A percentile compares a stretch with the other conserved stretches of the same genome.
phyloP scores from a whole-genome alignment of 1,284 basidiomycete genomes.

The Malassezia caprae region DNA sequence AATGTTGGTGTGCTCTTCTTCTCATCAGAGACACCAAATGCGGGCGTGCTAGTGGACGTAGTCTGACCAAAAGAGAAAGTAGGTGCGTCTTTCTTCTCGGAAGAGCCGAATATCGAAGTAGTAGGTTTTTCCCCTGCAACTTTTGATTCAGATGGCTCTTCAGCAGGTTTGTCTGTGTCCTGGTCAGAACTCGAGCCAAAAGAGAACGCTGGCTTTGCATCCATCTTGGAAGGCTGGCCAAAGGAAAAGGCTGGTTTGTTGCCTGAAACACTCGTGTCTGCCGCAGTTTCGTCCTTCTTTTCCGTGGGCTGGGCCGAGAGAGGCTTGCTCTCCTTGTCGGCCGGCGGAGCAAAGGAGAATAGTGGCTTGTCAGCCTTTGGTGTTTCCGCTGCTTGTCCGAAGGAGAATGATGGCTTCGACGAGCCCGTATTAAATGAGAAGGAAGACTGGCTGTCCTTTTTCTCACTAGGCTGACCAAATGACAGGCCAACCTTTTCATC shows the following conservation, averaged over 20 bases:
- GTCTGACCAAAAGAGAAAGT: conserved; percentile 11
- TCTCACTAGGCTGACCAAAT: conserved; percentile 3
- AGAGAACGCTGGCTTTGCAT: conserved; percentile 3
- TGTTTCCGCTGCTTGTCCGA: background rate
- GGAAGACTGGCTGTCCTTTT: background rate
- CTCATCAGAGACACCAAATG: conserved; percentile 17
- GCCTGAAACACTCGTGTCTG: background rate
- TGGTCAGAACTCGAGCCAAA: conserved; percentile 7
- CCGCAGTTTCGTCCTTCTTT: conserved; percentile 7
- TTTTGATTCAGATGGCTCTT: conserved; percentile 8
- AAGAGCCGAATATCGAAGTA: background rate
- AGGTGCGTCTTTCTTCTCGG: background rate
- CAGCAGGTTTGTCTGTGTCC: background rate
- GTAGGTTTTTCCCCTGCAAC: background rate
- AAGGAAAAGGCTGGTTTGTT: conserved; percentile 5
- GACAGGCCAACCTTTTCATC: background rate
- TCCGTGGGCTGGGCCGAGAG: background rate
- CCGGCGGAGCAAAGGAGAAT: conserved; percentile 10
- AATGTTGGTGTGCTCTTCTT: conserved; percentile 10
- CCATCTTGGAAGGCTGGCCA: background rate
- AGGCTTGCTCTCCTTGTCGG: background rate
- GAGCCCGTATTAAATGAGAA: background rate
- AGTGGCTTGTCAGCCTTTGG: background rate
- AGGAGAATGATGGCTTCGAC: background rate
- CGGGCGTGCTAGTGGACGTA: background rate